Percentiles rank a stretch among this genome's conserved stretches.
These are phyloP conservation scores for Avena insularis DNA, from an alignment of 176 grass and related monocot species.

Conservation along the genomic window DNA sequence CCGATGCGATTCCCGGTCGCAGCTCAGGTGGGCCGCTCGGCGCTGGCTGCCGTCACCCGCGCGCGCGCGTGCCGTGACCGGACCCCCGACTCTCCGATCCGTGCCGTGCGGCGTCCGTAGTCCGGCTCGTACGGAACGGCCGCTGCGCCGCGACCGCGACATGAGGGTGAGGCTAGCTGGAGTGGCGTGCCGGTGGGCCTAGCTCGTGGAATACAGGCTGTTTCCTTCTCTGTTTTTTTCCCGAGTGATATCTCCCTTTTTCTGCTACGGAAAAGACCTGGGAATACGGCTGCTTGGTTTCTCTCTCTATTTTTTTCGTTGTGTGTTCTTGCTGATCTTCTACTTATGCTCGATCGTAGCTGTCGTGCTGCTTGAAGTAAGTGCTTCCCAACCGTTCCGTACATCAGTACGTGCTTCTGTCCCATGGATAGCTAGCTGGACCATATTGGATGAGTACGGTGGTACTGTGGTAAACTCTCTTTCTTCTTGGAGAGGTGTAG, in stretches of 20 bases:
- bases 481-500: no score
- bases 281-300: not conserved
- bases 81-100: not conserved
- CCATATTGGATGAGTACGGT: no score
- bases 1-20: not conserved
- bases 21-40: not conserved
- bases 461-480: no score
- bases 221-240: no score
- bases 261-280: no score
- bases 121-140: slow-evolving; percentile 14
- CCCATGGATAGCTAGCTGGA: not conserved
- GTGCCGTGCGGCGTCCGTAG: not conserved
- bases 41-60: not conserved
- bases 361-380: not conserved
- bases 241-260: no score
- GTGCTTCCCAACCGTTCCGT: no score
- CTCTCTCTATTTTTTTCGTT: not conserved
- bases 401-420: no score
- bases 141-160: not conserved
- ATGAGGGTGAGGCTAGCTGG: not conserved
- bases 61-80: slow-evolving; percentile 3
- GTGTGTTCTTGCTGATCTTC: not conserved
- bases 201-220: not conserved
- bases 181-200: not conserved
- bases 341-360: not conserved